phyloP scores from a whole-genome alignment of 345 rosid species.

The Salix exigua region DNA sequence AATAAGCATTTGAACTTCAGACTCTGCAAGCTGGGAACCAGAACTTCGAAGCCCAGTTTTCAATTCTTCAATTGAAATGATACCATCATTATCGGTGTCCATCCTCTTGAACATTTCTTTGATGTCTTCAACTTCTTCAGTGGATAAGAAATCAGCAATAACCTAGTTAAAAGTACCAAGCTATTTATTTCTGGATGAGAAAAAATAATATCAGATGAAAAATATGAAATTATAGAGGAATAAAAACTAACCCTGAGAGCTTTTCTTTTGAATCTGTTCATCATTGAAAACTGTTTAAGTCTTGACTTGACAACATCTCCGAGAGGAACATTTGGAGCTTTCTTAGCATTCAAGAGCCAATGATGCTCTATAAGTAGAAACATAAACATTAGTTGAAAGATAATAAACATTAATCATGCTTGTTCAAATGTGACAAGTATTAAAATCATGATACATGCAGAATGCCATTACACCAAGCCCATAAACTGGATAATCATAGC shows the following conservation, averaged over 20 bases:
- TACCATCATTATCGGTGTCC: conserved; percentile 86
- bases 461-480: neutral
- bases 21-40: conserved; percentile 81
- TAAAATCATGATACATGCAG: neutral
- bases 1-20: conserved; percentile 91
- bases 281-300: conserved; percentile 95
- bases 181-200: neutral
- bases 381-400: conserved; percentile 12
- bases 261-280: conserved; percentile 99
- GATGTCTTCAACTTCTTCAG: conserved; percentile 86
- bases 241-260: conserved; percentile 75
- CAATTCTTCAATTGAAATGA: conserved; percentile 80
- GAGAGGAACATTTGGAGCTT: conserved; percentile 92
- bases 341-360: conserved; percentile 98
- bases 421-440: neutral
- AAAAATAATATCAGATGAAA: neutral
- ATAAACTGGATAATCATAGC: neutral
- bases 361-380: conserved; percentile 67
- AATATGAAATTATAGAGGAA: conserved; percentile 4
- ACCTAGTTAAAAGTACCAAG: conserved; percentile 44
- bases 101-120: conserved; percentile 92
- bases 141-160: conserved; percentile 91
- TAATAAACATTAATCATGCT: neutral
- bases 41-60: conserved; percentile 78
- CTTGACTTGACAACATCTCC: conserved; percentile 98